A percentile compares a stretch with the other conserved stretches of the same genome.
phyloP scores from a whole-genome alignment of 352 stramenopile genomes.

The Pythium chondricola region DNA sequence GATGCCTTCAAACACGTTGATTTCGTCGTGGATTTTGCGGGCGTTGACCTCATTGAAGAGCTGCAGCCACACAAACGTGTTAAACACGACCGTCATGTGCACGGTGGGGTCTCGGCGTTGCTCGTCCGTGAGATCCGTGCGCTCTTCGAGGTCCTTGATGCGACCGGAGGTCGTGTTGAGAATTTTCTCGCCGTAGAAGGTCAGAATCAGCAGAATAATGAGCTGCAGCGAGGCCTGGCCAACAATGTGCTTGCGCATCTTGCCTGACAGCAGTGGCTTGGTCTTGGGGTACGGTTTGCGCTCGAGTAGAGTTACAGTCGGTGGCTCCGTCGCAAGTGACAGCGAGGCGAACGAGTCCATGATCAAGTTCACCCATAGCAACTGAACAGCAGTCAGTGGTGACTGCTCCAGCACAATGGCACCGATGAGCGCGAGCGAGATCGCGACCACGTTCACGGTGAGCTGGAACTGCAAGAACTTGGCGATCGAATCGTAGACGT shows the following conservation, averaged over 20 bases:
- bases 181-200: constrained; percentile 69
- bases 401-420: constrained; percentile 74
- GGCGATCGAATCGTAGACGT: constrained; percentile 92
- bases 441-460: constrained; percentile 95
- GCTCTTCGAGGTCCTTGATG: constrained; percentile 25
- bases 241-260: constrained; percentile 95
- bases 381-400: constrained; percentile 93
- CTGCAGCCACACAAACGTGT: constrained; percentile 97
- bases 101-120: constrained; percentile 39
- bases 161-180: constrained; percentile 42
- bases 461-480: constrained; percentile 99
- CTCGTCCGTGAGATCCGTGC: neutral
- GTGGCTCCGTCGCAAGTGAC: constrained; percentile 92
- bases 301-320: constrained; percentile 87
- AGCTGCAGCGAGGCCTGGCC: constrained; percentile 91
- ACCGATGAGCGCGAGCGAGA: constrained; percentile 90
- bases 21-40: constrained; percentile 75
- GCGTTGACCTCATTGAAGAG: constrained; percentile 19
- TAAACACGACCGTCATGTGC: constrained; percentile 97
- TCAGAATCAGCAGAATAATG: constrained; percentile 80
- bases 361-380: constrained; percentile 98
- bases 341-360: constrained; percentile 97
- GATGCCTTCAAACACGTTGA: constrained; percentile 87
- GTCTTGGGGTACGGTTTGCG: constrained; percentile 90
- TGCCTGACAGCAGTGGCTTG: constrained; percentile 90